phyloP scores from a whole-genome alignment of 1,284 basidiomycete species.

The Agroathelia rolfsii region DNA sequence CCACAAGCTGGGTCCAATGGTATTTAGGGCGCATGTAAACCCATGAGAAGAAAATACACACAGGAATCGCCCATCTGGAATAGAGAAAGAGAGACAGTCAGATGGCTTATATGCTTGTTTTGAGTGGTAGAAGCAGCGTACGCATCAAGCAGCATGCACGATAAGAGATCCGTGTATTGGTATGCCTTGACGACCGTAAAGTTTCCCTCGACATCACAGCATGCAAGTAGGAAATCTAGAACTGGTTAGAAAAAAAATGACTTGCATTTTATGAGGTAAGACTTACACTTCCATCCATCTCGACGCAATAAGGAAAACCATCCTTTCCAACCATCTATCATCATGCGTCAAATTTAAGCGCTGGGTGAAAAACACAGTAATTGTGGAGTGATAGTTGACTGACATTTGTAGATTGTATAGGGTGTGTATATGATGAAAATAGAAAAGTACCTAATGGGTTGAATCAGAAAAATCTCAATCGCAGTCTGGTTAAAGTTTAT shows the following conservation, averaged over 20 bases:
- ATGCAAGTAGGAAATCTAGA: slow-evolving; percentile 65
- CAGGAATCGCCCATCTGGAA: slow-evolving; percentile 73
- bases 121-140: slow-evolving; percentile 26
- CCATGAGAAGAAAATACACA: slow-evolving; percentile 75
- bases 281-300: slow-evolving; percentile 80
- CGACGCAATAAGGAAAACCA: slow-evolving; percentile 62
- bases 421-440: slow-evolving; percentile 71
- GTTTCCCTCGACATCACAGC: slow-evolving; percentile 78
- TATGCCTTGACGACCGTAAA: slow-evolving; percentile 81
- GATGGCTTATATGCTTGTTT: slow-evolving; percentile 1
- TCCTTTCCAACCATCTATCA: slow-evolving; percentile 66
- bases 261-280: slow-evolving; percentile 3
- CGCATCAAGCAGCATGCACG: slow-evolving; percentile 82
- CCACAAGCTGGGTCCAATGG: slow-evolving; percentile 73
- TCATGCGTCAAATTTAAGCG: slow-evolving; percentile 5
- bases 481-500: not conserved
- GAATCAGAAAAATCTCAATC: slow-evolving; percentile 1
- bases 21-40: slow-evolving; percentile 72
- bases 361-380: not conserved
- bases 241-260: slow-evolving; percentile 4
- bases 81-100: slow-evolving; percentile 8
- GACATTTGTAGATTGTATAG: slow-evolving; percentile 76
- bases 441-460: slow-evolving; percentile 58
- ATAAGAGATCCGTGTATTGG: slow-evolving; percentile 76
- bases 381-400: slow-evolving; percentile 17